Conservation (phyloP, 2,329 filamentous ascomycete species). For the Ophiostoma piceae region DNA sequence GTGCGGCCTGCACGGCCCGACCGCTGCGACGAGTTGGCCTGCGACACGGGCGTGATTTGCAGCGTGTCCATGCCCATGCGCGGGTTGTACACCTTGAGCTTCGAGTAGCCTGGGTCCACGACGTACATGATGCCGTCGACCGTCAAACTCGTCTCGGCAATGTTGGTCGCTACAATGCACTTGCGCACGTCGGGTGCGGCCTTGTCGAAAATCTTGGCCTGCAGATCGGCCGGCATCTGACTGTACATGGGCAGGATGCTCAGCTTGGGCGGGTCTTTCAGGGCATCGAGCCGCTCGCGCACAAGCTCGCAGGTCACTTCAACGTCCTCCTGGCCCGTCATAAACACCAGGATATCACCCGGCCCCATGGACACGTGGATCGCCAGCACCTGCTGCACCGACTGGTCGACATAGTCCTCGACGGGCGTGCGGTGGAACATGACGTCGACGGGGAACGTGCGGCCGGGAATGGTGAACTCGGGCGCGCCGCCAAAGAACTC, state of each 20-base stretch:
- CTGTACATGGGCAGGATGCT: conserved; percentile 97
- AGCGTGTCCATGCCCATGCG: conserved; percentile 99
- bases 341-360: conserved; percentile 95
- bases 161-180: conserved; percentile 97
- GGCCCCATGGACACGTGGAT: conserved; percentile 93
- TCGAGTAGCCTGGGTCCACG: conserved; percentile 91
- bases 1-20: conserved; percentile 91
- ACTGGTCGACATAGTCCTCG: conserved; percentile 95
- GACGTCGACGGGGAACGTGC: conserved; percentile 90
- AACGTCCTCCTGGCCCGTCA: conserved; percentile 99
- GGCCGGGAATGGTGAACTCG: conserved; percentile 91
- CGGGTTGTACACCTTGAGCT: conserved; percentile 97
- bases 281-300: conserved; percentile 75
- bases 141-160: conserved; percentile 94
- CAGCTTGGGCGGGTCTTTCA: conserved; percentile 92
- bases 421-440: conserved; percentile 93
- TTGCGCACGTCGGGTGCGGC: conserved; percentile 88
- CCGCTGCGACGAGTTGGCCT: conserved; percentile 90
- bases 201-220: conserved; percentile 94
- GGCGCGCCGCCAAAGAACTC: conserved; percentile 94
- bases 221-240: conserved; percentile 97
- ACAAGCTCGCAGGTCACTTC: conserved; percentile 93
- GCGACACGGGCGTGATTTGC: conserved; percentile 94
- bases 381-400: conserved; percentile 89
- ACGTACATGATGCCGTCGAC: conserved; percentile 99